Evolutionary conservation across 75 land plant species (phyloP).

Genomic region (Pinus tabuliformis): DNA sequence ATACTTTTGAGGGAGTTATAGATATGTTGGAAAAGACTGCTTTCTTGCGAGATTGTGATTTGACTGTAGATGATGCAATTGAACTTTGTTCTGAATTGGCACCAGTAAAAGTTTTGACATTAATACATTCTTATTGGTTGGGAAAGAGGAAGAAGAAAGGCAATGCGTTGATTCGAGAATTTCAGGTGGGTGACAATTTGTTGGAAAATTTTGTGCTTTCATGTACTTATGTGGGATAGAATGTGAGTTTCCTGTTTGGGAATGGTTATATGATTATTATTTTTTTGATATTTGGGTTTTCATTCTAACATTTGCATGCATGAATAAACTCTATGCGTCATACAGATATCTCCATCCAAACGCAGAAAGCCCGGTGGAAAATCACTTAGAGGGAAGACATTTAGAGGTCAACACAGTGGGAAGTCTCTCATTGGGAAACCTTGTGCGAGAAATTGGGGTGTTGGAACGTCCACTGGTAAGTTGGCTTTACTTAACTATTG

Average conservation of each 20-base stretch:
- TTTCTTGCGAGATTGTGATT: slow-evolving; percentile 16
- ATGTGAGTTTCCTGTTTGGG: not conserved
- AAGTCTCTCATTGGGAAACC: not conserved
- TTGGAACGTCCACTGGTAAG: not conserved
- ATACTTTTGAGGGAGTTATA: slow-evolving; percentile 47
- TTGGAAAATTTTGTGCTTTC: not conserved
- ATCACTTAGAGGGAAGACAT: not conserved
- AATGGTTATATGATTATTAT: not conserved
- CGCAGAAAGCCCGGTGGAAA: not conserved
- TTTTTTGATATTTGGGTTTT: not conserved
- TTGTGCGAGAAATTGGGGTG: not conserved
- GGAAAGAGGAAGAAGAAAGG: slow-evolving; percentile 39
- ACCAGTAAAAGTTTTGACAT: slow-evolving; percentile 18
- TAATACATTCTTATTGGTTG: slow-evolving; percentile 43
- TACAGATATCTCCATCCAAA: not conserved
- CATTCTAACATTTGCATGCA: not conserved
- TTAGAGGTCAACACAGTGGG: not conserved
- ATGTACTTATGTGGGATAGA: not conserved
- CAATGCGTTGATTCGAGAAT: slow-evolving; percentile 28
- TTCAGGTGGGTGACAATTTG: slow-evolving; percentile 23
- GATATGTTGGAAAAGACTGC: slow-evolving; percentile 46
- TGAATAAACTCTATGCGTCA: not conserved
- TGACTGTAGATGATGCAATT: slow-evolving; percentile 15
- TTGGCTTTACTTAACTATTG: not conserved
- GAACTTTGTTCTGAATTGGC: slow-evolving; percentile 19